Evolutionary conservation across 352 stramenopile species (phyloP), one percentile per base, ranked within the genome.

Genomic region (Phytophthora citricola): DNA sequence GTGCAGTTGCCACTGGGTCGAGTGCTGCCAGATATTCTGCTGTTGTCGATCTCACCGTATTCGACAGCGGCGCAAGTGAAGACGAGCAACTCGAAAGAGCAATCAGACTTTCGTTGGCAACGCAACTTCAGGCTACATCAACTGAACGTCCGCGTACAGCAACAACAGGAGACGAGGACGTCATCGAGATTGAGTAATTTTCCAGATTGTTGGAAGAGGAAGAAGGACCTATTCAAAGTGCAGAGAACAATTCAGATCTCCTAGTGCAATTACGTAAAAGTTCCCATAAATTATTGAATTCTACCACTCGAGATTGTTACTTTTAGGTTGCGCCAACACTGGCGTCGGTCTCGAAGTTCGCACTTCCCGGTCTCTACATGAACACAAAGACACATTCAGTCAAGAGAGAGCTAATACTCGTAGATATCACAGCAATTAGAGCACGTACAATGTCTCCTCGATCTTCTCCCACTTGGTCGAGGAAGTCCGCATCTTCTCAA

Each of bases 401-500:
- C 61, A 36, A n/a, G 49, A 66, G 17, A 48, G 10, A 41, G 55
- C 53, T 29, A 75, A 60, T 26, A 22, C 38, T 2, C 9, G 11
- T 4, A 8, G 11, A 36, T 14, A 14, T 12, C 31, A 36, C 9
- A 48, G 15, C 11, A 59, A 38, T 73, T 71, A 84, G 24, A 81
- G 40, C 15, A 43, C 81, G 80, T 90, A 89, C 78, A 93, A 72
- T 54, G 76, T 86, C 26, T 91, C 83, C 54, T 92, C 81, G 63
- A 93, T 79, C 56, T 89, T 89, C 64, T 94, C 84, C 86, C 83
- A 94, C 50, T 91, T 89, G 56, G 84, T 85, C 11, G 55, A 60
- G 55, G 62, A 82, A 34, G 62, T 69, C 9, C 80, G 78, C 39
- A 93, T 69, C 40, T 93, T 76, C 51, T 91, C 83, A 27, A 94